Percentiles rank a stretch among this genome's conserved stretches.
Conservation (phyloP, 768 basidiomycete species). For the Podaxis sp. region DNA sequence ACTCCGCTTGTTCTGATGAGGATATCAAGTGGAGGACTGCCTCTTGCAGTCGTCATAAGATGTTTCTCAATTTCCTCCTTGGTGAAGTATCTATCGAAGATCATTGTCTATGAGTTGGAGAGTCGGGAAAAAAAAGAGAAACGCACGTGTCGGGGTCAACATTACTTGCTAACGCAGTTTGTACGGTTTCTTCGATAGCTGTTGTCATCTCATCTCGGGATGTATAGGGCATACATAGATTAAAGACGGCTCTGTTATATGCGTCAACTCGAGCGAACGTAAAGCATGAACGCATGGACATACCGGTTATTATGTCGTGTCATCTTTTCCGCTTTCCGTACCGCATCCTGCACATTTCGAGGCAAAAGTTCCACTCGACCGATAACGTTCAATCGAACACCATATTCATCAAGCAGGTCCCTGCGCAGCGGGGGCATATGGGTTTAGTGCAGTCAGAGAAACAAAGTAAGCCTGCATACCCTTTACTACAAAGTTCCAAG, state of each 20-base stretch:
- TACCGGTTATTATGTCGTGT: slow-evolving; percentile 76
- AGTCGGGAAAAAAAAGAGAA: slow-evolving; percentile 7
- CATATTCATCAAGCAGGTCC: slow-evolving; percentile 76
- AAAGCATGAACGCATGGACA: slow-evolving; percentile 18
- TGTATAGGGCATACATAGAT: slow-evolving; percentile 91
- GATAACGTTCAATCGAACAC: slow-evolving; percentile 81
- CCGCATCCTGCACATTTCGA: slow-evolving; percentile 64
- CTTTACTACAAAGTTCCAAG: slow-evolving; percentile 74
- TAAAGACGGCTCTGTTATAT: slow-evolving; percentile 71
- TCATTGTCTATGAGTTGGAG: not conserved
- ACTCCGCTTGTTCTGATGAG: slow-evolving; percentile 92
- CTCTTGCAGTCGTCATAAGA: slow-evolving; percentile 62
- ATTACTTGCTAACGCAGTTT: slow-evolving; percentile 34
- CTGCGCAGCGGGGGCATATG: slow-evolving; percentile 36
- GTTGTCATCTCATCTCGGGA: slow-evolving; percentile 89
- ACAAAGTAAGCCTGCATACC: slow-evolving; percentile 49
- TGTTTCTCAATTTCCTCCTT: slow-evolving; percentile 67
- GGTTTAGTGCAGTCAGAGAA: not conserved
- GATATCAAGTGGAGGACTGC: slow-evolving; percentile 83
- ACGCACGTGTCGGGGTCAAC: slow-evolving; percentile 22
- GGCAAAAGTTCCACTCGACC: slow-evolving; percentile 81
- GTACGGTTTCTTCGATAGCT: slow-evolving; percentile 60
- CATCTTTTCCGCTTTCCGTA: slow-evolving; percentile 69
- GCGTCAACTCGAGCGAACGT: not conserved
- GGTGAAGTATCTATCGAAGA: slow-evolving; percentile 42